Conservation (phyloP, 2,329 filamentous ascomycete genomes). For the Fusarium proliferatum region DNA sequence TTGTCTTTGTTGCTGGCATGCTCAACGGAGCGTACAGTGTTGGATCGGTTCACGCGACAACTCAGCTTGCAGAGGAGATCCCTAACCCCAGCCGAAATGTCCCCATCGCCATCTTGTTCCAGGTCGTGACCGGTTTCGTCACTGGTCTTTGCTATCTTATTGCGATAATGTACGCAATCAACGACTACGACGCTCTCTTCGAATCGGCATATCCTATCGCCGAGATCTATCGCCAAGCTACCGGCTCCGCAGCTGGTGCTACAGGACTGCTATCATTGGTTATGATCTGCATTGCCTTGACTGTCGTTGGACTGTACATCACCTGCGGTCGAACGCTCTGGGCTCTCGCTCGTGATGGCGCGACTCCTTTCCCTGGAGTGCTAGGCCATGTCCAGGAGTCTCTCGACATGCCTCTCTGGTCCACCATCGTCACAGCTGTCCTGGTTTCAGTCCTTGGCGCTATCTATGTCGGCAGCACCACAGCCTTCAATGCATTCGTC, state of each 20-base stretch:
- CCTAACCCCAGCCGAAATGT: conserved; percentile 62
- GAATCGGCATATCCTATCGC: conserved; percentile 70
- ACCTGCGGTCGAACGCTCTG: conserved; percentile 55
- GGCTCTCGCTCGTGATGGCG: conserved; percentile 55
- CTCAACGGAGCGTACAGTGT: conserved; percentile 76
- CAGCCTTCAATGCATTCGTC: conserved; percentile 75
- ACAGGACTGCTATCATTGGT: conserved; percentile 60
- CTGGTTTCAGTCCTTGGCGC: conserved; percentile 66
- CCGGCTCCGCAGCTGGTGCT: conserved; percentile 61
- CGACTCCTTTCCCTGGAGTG: conserved; percentile 47
- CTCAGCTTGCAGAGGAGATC: conserved; percentile 74
- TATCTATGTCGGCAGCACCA: conserved; percentile 74
- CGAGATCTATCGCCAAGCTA: conserved; percentile 72
- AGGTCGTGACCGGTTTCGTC: conserved; percentile 62
- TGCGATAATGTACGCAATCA: conserved; percentile 68
- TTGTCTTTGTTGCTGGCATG: conserved; percentile 57
- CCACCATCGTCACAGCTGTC: conserved; percentile 61
- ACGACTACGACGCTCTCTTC: conserved; percentile 63
- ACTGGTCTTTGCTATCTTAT: conserved; percentile 65
- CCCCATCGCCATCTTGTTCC: conserved; percentile 63
- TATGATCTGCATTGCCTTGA: conserved; percentile 52
- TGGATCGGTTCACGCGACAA: conserved; percentile 73
- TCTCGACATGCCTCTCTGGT: conserved; percentile 52
- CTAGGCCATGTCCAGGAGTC: conserved; percentile 47
- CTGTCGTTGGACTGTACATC: conserved; percentile 51